Conservation (phyloP, 495 filamentous ascomycete genomes). For the Glutinoglossum americanum region DNA sequence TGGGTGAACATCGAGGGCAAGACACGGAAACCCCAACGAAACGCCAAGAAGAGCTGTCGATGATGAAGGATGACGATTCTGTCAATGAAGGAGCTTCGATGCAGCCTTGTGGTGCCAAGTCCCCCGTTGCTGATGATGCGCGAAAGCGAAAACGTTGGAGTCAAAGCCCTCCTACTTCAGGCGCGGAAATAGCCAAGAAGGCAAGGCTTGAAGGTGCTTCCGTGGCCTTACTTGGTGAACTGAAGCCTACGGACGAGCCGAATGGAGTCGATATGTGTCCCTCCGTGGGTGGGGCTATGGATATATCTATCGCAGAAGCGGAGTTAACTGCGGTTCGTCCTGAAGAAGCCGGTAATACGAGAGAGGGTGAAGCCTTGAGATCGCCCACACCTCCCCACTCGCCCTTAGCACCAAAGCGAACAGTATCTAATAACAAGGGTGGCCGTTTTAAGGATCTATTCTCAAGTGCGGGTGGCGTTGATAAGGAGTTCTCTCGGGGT, state of each 20-base stretch:
- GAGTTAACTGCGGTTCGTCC: neutral
- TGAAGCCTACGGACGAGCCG: neutral
- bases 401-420: neutral
- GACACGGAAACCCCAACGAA: neutral
- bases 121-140: neutral
- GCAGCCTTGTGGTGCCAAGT: neutral
- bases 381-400: neutral
- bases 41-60: slow-evolving; percentile 4
- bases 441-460: slow-evolving; percentile 5
- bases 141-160: slow-evolving; percentile 7
- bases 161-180: slow-evolving; percentile 1
- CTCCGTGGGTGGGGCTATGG: neutral
- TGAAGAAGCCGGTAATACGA: neutral
- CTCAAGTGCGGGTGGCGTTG: neutral
- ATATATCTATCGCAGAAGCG: neutral
- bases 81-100: slow-evolving; percentile 5
- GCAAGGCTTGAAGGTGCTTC: neutral
- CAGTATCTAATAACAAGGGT: neutral
- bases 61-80: slow-evolving; percentile 2
- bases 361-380: neutral
- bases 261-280: neutral
- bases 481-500: neutral
- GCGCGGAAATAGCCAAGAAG: neutral
- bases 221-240: neutral
- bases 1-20: neutral